Conservation (phyloP, 2,329 filamentous ascomycete species). For the Erysiphe pulchra region DNA sequence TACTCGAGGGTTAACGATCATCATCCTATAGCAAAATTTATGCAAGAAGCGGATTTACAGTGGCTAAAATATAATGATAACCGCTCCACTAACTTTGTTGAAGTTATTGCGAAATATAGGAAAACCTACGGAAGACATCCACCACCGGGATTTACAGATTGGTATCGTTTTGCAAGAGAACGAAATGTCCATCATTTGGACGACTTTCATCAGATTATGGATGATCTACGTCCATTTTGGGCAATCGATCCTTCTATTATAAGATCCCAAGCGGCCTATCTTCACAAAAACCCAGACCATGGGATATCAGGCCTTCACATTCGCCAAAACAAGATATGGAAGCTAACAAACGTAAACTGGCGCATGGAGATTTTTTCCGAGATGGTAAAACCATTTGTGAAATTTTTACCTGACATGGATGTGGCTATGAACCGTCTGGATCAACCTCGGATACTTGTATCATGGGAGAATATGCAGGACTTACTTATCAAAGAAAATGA, state of each 20-base stretch:
- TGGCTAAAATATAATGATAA: slow-evolving; percentile 10
- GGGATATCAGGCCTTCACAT: slow-evolving; percentile 11
- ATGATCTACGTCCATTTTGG: slow-evolving; percentile 36
- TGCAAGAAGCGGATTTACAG: slow-evolving; percentile 12
- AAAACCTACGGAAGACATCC: slow-evolving; percentile 30
- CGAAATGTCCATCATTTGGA: slow-evolving; percentile 30
- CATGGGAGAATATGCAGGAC: slow-evolving; percentile 27
- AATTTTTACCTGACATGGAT: slow-evolving; percentile 34
- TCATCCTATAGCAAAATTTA: slow-evolving; percentile 12
- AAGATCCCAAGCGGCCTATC: slow-evolving; percentile 18
- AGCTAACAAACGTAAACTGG: slow-evolving; percentile 15
- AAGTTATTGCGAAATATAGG: slow-evolving; percentile 29
- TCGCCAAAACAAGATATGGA: slow-evolving; percentile 13
- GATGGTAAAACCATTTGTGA: slow-evolving; percentile 18
- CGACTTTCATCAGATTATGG: slow-evolving; percentile 37
- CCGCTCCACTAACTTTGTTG: slow-evolving; percentile 21
- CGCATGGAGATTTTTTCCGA: slow-evolving; percentile 16
- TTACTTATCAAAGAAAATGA: slow-evolving; percentile 23
- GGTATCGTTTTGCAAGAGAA: slow-evolving; percentile 27
- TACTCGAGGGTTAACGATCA: slow-evolving; percentile 8
- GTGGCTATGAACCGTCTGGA: slow-evolving; percentile 41
- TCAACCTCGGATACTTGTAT: slow-evolving; percentile 34
- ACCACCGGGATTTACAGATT: slow-evolving; percentile 35
- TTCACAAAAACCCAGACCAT: slow-evolving; percentile 9
- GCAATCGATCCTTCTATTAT: slow-evolving; percentile 15